A percentile compares a stretch with the other conserved stretches of the same genome.
Evolutionary conservation across 208 protist genomes (phyloP).

Genomic region (Crithidia sp.): DNA sequence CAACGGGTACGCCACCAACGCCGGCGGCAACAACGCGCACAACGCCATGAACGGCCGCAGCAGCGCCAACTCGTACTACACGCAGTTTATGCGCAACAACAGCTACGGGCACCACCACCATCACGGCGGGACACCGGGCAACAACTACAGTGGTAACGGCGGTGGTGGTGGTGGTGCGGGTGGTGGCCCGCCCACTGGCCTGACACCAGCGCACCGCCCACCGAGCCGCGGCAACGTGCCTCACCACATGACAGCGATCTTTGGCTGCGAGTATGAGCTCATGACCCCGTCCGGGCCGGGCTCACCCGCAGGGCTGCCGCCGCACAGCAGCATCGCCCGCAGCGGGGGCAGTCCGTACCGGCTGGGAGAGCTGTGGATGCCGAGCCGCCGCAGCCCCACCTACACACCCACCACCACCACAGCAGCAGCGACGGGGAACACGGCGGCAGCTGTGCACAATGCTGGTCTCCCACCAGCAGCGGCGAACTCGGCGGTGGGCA

Average conservation of each 20-base stretch:
- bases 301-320: constrained; percentile 28
- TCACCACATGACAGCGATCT: constrained; percentile 33
- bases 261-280: constrained; percentile 33
- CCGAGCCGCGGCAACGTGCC: constrained; percentile 27
- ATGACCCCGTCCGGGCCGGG: constrained; percentile 31
- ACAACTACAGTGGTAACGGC: constrained; percentile 3
- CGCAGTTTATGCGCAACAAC: constrained; percentile 31
- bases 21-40: background rate
- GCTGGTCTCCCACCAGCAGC: too few species aligned
- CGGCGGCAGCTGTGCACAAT: too few species aligned
- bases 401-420: constrained; percentile 3
- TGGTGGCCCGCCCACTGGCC: constrained; percentile 3
- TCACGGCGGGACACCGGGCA: constrained; percentile 25
- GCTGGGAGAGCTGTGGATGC: constrained; percentile 28
- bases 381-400: constrained; percentile 31
- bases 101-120: constrained; percentile 24
- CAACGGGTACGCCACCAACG: background rate
- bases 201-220: constrained; percentile 31
- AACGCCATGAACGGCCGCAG: constrained; percentile 7
- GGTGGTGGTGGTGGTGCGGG: too few species aligned
- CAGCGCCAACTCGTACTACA: constrained; percentile 26
- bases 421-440: background rate
- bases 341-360: constrained; percentile 33
- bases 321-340: constrained; percentile 15
- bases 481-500: background rate